A percentile compares a stretch with the other conserved stretches of the same genome.
Evolutionary conservation across 202 grass and related monocot genomes (phyloP).

Genomic region (Cymbopogon flexuosus): DNA sequence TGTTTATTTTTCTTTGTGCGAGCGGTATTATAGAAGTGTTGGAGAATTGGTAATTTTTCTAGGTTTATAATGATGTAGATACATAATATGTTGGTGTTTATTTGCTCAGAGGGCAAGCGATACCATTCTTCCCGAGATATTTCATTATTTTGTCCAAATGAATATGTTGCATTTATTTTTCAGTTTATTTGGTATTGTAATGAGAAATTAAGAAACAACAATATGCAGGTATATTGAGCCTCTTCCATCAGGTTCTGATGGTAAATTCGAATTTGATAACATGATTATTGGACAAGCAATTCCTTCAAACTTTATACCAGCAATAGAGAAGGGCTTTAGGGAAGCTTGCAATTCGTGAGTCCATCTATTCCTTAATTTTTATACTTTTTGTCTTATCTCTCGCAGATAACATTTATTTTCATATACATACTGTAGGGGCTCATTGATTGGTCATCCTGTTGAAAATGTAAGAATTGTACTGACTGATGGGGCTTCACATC

Average conservation of each 20-base stretch:
- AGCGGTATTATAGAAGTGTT: not conserved
- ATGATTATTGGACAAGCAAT: conserved; percentile 88
- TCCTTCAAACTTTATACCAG: conserved; percentile 88
- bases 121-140: not conserved
- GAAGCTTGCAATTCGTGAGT: conserved; percentile 96
- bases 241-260: conserved; percentile 57
- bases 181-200: not conserved
- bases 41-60: not conserved
- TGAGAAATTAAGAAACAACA: conserved; percentile 23
- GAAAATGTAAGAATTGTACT: conserved; percentile 80
- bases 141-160: conserved; percentile 14
- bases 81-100: not conserved
- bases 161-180: conserved; percentile 21
- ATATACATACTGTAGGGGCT: conserved; percentile 54
- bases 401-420: conserved; percentile 22
- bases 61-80: not conserved
- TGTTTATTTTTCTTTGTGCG: not conserved
- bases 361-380: conserved; percentile 1
- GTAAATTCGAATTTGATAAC: conserved; percentile 97
- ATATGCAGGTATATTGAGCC: conserved; percentile 83
- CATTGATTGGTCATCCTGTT: conserved; percentile 88
- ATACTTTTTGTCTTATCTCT: conserved; percentile 10
- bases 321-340: conserved; percentile 94
- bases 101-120: not conserved
- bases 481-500: conserved; percentile 88